phyloP scores from a whole-genome alignment of 495 filamentous ascomycete species.

The Massariosphaeria phaeospora region DNA sequence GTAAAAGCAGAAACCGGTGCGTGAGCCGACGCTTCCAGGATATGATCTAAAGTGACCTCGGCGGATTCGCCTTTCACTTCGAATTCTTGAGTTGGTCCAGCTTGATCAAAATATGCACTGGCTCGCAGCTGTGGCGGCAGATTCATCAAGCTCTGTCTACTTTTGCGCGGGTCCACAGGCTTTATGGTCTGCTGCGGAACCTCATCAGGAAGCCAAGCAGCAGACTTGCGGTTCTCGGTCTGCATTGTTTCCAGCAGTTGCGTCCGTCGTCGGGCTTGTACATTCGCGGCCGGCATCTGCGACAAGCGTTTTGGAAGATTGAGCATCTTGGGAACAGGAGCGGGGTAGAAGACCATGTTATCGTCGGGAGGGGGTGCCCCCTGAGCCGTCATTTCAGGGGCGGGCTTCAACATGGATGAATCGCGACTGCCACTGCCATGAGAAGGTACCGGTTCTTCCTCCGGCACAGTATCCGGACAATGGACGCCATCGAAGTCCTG shows the following conservation, averaged over 20 bases:
- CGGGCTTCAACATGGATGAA: constrained; percentile 40
- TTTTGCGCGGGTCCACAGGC: constrained; percentile 20
- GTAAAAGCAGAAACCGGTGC: constrained; percentile 95
- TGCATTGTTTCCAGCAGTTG: constrained; percentile 38
- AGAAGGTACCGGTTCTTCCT: constrained; percentile 38
- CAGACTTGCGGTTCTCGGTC: constrained; percentile 47
- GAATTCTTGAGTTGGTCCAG: constrained; percentile 54
- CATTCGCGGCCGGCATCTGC: constrained; percentile 56
- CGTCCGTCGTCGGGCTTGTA: constrained; percentile 65
- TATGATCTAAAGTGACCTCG: constrained; percentile 83
- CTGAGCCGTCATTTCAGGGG: constrained; percentile 43
- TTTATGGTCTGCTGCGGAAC: constrained; percentile 14
- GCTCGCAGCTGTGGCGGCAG: constrained; percentile 88
- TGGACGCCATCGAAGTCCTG: constrained; percentile 93
- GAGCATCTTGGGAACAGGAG: constrained; percentile 86
- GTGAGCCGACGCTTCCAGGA: constrained; percentile 86
- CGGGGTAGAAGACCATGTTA: constrained; percentile 90
- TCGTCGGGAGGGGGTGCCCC: constrained; percentile 54
- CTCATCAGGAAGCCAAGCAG: constrained; percentile 46
- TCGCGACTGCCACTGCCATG: constrained; percentile 26
- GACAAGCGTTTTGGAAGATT: constrained; percentile 88
- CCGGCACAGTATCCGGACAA: constrained; percentile 47
- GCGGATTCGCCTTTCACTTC: constrained; percentile 75
- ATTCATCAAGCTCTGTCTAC: constrained; percentile 43
- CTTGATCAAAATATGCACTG: constrained; percentile 82